Percentiles rank a stretch among this genome's conserved stretches.
phyloP scores from a whole-genome alignment of 768 basidiomycete genomes.

The Cystobasidium ongulense region DNA sequence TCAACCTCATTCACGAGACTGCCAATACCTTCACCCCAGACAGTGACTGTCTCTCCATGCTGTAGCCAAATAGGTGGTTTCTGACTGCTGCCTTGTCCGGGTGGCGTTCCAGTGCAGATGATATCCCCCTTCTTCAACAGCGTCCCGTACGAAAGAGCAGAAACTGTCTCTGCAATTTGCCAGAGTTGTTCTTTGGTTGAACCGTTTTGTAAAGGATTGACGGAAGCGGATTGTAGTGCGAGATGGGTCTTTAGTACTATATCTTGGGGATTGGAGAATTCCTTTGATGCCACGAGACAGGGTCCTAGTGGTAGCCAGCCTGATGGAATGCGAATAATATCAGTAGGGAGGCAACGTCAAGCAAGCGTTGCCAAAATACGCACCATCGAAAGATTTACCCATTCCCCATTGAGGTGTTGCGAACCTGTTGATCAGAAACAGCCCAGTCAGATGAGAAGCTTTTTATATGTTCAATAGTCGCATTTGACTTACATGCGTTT shows the following conservation, averaged over 20 bases:
- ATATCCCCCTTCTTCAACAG: conserved; percentile 14
- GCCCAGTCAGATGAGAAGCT: no score
- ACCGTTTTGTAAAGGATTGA: conserved; percentile 18
- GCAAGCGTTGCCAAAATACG: neutral
- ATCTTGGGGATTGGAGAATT: conserved; percentile 3
- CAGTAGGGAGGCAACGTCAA: neutral
- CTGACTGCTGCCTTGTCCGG: conserved; percentile 14
- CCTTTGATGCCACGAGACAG: conserved; percentile 8
- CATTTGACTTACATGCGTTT: conserved; percentile 9
- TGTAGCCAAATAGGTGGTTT: conserved; percentile 20
- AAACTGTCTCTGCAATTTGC: conserved; percentile 30
- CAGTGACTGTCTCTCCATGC: conserved; percentile 10
- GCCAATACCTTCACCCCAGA: conserved; percentile 15
- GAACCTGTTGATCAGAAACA: neutral
- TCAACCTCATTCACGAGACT: conserved; percentile 15
- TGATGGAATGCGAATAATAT: neutral
- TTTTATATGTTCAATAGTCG: neutral
- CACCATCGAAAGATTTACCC: conserved; percentile 19
- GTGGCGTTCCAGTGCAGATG: conserved; percentile 26
- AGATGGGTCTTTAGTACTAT: conserved; percentile 6
- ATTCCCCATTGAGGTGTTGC: conserved; percentile 32
- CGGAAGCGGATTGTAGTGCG: neutral
- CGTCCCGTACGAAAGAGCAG: conserved; percentile 21
- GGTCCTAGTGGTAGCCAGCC: conserved; percentile 27
- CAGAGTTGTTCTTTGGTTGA: conserved; percentile 8